Base-by-base conservation (phyloP, 345 rosid species). In the Corchorus capsularis region DNA sequence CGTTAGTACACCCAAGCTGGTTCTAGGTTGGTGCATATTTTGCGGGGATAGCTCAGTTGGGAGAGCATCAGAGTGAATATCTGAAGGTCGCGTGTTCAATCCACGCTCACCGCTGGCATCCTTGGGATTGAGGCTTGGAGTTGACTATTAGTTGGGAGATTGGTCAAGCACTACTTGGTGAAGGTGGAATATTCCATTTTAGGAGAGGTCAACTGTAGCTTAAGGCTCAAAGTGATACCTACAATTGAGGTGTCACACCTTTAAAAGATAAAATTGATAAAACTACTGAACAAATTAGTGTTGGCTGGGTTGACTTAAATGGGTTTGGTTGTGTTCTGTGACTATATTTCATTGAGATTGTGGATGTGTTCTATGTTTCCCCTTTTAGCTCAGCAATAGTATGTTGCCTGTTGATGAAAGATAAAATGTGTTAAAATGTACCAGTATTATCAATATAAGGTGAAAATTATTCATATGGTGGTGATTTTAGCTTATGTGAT, bases 21-120 rank as follows among this genome's bases (percentile, higher is more conserved):
- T 57, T 83, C 73, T 73, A 2, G 34, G 75, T 16, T 68, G 72
- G 80, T 79, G 86, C 68, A 72, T 66, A 61, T 65, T 74, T 73
- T 20, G 93, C 87, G 90, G 90, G 92, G 92, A 86, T 88, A 88
- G 94, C 94, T 88, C 91, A 88, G 89, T 87, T 87, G 90, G 90
- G 89, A 86, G 91, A 88, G 92, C 91, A 84, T 90, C 87, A 87
- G 89, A 83, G 87, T 90, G 87, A 89, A 88, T 89, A 88, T 88
- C 89, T 88, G 87, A 86, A 90, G 91, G 91, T 80, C 89, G 80
- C 86, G 87, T 88, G 91, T 90, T 90, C 92, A 88, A 85, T 87
- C 89, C 92, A 88, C 86, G 89, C 82, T 87, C 91, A 87, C 86
- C 69, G 74, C 78, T 49, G 20, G 53, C 79, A 77, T 86, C 82